Base-by-base conservation (phyloP, 2,329 filamentous ascomycete genomes). In the Curvularia spicifera region DNA sequence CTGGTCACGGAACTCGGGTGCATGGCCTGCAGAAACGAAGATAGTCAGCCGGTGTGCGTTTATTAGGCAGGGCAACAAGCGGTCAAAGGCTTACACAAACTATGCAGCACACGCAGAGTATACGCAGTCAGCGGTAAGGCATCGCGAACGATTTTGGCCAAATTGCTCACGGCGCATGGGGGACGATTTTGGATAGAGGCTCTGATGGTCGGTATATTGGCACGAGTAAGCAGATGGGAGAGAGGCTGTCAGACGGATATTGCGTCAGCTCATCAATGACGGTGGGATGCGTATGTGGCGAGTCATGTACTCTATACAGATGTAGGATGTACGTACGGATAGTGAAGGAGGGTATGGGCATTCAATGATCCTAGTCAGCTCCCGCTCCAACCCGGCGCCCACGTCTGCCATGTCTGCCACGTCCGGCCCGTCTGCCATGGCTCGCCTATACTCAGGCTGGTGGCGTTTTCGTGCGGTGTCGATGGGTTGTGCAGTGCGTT, bases 101-200 rank as follows among this genome's bases (percentile, higher is more conserved):
- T 70, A n/a, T 78, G 71, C 39, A 87, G 70, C 28, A 87, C 75
- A 29, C 78, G 74, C 54, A 86, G 65, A 5, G 83, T 79, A 59
- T 82, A 82, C 4, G 80, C 76, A 72, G 83, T 85, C 45, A 80
- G 78, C 33, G 81, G 78, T 35, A 87, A 71, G 26, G 80, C 81
- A 57, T 83, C 79, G 29, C 82, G 69, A n/a, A 85, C 63, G 18
- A 72, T 63, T n/a, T 61, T 60, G 13, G 69, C 72, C 42, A 87
- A 71, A 22, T 74, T 70, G 10, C 74, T 71, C 45, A 85, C 70
- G 49, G 82, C 80, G 66, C 84, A 86, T 28, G 78, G 78, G 57
- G 84, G 81, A 18, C 72, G 77, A 33, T 78, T 69, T 3, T 64
- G 56, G 24, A 82, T 78, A 80, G 83, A 86, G 24, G 71, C 69